Evolutionary conservation across 768 basidiomycete genomes (phyloP).

Genomic region (Pisolithus orientalis): DNA sequence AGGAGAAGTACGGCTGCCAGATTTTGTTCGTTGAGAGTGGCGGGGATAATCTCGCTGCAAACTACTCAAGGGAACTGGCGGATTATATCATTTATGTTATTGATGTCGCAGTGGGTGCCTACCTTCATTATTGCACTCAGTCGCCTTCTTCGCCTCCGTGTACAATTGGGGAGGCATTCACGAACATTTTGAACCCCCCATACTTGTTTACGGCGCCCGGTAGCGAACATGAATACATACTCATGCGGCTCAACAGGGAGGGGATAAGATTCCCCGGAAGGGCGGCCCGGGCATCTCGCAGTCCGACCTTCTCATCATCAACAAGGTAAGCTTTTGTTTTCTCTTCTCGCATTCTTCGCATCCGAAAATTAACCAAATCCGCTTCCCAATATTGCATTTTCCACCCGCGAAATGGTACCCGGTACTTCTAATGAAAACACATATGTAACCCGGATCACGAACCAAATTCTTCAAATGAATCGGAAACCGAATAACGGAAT

Average conservation of each 20-base stretch:
- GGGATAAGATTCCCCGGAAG: slow-evolving; percentile 97
- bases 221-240: neutral
- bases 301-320: slow-evolving; percentile 90
- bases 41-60: slow-evolving; percentile 95
- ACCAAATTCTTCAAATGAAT: neutral
- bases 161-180: too few relatives aligned
- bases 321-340: slow-evolving; percentile 56
- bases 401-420: neutral
- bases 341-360: neutral
- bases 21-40: slow-evolving; percentile 93
- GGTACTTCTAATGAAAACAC: neutral
- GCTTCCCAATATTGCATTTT: neutral
- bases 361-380: neutral
- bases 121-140: too few relatives aligned
- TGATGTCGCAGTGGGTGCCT: slow-evolving; percentile 62
- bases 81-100: slow-evolving; percentile 97
- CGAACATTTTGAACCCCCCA: too few relatives aligned
- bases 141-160: too few relatives aligned
- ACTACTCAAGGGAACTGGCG: slow-evolving; percentile 93
- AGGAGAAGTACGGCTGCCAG: slow-evolving; percentile 86
- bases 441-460: neutral
- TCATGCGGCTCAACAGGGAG: slow-evolving; percentile 50
- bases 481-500: neutral
- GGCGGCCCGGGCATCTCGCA: slow-evolving; percentile 97
- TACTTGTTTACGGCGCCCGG: too few relatives aligned